A percentile compares a stretch with the other conserved stretches of the same genome.
phyloP scores from a whole-genome alignment of 441 rosid genomes.

The Jatropha multifida region DNA sequence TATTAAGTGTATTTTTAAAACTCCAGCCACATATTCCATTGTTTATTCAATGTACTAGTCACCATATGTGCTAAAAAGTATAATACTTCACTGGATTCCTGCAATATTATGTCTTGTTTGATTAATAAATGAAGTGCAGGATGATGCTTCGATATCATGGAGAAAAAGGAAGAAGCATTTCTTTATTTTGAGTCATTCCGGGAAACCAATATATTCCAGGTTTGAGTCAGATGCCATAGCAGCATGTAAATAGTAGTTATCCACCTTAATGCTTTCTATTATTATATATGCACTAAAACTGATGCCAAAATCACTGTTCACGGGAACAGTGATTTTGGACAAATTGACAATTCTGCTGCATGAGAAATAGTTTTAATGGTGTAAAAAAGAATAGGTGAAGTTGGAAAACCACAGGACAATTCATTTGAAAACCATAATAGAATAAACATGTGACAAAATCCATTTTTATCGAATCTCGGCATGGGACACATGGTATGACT shows the following conservation, averaged over 20 bases:
- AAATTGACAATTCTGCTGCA: too few relatives aligned
- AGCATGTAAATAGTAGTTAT: neutral
- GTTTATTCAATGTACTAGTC: neutral
- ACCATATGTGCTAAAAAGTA: neutral
- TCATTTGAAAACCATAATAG: too few relatives aligned
- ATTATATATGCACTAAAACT: too few relatives aligned
- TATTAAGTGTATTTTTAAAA: neutral
- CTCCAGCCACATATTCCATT: neutral
- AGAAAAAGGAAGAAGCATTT: constrained; percentile 98
- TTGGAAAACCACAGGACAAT: too few relatives aligned
- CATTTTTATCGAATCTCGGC: too few relatives aligned
- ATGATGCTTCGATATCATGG: constrained; percentile 91
- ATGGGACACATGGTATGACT: too few relatives aligned
- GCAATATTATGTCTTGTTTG: constrained; percentile 27
- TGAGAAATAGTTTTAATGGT: too few relatives aligned
- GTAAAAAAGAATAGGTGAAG: too few relatives aligned
- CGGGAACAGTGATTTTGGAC: too few relatives aligned
- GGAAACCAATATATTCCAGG: constrained; percentile 99
- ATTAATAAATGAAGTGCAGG: constrained; percentile 72
- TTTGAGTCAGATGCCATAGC: constrained; percentile 25
- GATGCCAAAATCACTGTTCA: too few relatives aligned
- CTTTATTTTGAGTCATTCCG: constrained; percentile 89
- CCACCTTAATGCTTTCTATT: too few relatives aligned
- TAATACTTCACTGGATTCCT: neutral
- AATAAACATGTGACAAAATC: too few relatives aligned